Conservation (phyloP, 192 early-diverging fungal species). For the Paraglomus brasilianum region DNA sequence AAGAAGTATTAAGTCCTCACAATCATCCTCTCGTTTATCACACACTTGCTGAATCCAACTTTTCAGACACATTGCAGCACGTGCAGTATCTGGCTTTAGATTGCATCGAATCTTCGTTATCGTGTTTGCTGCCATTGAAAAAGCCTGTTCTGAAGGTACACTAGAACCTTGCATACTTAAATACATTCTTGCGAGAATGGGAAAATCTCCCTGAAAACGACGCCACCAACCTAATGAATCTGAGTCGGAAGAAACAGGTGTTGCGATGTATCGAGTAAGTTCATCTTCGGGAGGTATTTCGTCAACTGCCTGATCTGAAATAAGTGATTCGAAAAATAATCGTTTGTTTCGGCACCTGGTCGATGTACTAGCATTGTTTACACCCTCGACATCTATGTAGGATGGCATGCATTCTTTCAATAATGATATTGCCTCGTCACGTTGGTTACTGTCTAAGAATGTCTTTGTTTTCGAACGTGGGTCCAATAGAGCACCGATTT, state of each 20-base stretch:
- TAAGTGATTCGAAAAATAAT: constrained; percentile 8
- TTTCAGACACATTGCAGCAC: constrained; percentile 20
- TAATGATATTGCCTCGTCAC: background rate
- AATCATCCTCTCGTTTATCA: background rate
- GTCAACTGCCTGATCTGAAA: background rate
- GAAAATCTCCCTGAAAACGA: background rate
- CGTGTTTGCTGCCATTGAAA: constrained; percentile 4
- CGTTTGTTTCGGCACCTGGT: constrained; percentile 1
- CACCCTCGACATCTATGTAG: background rate
- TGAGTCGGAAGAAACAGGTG: background rate
- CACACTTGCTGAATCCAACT: constrained; percentile 22
- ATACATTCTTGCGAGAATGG: constrained; percentile 18
- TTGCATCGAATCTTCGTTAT: constrained; percentile 24
- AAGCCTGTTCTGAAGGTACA: constrained; percentile 23
- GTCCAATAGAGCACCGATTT: background rate
- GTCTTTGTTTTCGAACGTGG: constrained; percentile 23
- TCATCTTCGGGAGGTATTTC: constrained; percentile 5
- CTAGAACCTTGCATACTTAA: constrained; percentile 25
- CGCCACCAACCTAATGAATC: constrained; percentile 11
- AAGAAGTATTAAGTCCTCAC: no score
- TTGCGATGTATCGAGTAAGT: constrained; percentile 14
- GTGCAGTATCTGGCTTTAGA: constrained; percentile 18
- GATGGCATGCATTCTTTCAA: background rate
- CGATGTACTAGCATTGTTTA: background rate
- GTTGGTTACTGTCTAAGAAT: background rate